These are phyloP conservation scores for Kuraishia borneana DNA, from an alignment of 805 yeast species.

Conservation along the genomic window DNA sequence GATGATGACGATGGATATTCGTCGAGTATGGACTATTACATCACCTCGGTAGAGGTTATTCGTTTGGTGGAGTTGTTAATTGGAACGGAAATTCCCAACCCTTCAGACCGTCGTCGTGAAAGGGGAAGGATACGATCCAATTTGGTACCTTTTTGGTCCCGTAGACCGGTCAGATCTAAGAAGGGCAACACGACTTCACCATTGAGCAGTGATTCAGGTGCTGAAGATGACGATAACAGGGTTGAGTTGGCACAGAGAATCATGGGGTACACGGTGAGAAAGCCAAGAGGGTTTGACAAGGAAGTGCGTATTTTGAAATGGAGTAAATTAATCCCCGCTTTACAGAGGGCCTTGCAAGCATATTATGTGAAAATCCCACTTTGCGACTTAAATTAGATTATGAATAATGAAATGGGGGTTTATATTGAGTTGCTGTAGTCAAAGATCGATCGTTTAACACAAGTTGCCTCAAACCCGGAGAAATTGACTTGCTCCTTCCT, in stretches of 20 bases:
- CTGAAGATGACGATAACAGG: constrained; percentile 20
- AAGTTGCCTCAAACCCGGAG: too few species aligned
- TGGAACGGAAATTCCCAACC: constrained; percentile 33
- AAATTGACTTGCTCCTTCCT: too few species aligned
- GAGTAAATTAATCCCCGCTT: constrained; percentile 49
- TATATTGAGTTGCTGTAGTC: too few species aligned
- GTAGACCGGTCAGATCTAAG: constrained; percentile 42
- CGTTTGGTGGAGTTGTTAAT: constrained; percentile 52
- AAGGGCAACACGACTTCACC: constrained; percentile 9
- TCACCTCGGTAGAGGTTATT: constrained; percentile 58
- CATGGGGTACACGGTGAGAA: constrained; percentile 50
- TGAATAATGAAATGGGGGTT: too few species aligned
- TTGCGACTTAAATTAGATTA: neutral
- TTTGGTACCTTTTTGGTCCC: constrained; percentile 58
- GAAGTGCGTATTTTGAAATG: constrained; percentile 53
- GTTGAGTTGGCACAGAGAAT: constrained; percentile 52
- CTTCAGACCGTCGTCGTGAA: constrained; percentile 45
- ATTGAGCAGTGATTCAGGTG: constrained; percentile 1
- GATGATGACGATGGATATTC: constrained; percentile 16
- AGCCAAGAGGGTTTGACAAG: constrained; percentile 61
- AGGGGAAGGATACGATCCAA: constrained; percentile 59
- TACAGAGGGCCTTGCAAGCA: constrained; percentile 53
- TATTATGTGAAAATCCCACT: constrained; percentile 37
- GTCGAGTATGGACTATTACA: constrained; percentile 24
- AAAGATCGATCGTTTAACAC: too few species aligned